Percentiles rank a stretch among this genome's conserved stretches.
phyloP scores from a whole-genome alignment of 352 stramenopile species.

The Pythium vanterpoolii region DNA sequence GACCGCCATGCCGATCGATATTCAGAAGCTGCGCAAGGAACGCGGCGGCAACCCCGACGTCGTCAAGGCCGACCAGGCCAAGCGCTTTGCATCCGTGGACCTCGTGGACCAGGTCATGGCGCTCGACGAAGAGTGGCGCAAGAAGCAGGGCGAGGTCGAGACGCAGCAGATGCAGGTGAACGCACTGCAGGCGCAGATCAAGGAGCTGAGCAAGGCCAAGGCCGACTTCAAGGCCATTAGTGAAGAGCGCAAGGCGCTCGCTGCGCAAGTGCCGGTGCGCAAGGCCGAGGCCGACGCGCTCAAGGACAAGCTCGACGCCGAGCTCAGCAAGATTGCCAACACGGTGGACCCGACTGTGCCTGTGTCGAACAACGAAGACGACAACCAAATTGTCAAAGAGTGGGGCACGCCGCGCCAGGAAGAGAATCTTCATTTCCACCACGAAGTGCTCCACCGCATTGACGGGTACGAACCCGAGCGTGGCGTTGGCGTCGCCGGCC shows the following conservation, averaged over 20 bases:
- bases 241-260: constrained; percentile 78
- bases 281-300: constrained; percentile 81
- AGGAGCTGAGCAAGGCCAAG: constrained; percentile 88
- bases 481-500: constrained; percentile 94
- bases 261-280: constrained; percentile 57
- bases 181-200: constrained; percentile 81
- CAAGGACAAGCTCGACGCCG: constrained; percentile 68
- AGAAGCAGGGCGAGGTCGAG: constrained; percentile 84
- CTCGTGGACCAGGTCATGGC: constrained; percentile 95
- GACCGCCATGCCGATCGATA: constrained; percentile 96
- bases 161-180: constrained; percentile 87
- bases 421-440: constrained; percentile 91
- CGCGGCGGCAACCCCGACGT: constrained; percentile 94
- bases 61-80: constrained; percentile 91
- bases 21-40: constrained; percentile 95
- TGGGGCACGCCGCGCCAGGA: constrained; percentile 70
- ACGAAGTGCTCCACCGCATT: constrained; percentile 97
- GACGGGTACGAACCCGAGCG: constrained; percentile 98
- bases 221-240: constrained; percentile 79
- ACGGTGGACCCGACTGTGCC: constrained; percentile 95
- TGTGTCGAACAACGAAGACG: constrained; percentile 95
- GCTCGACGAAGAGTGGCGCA: constrained; percentile 90
- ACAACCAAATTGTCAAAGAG: constrained; percentile 92
- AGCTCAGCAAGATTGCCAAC: constrained; percentile 95
- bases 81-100: constrained; percentile 93